Evolutionary conservation across 225 moss, liverwort and hornwort species (phyloP), one percentile per base, ranked within the genome.

Genomic region (Bryum argenteum): DNA sequence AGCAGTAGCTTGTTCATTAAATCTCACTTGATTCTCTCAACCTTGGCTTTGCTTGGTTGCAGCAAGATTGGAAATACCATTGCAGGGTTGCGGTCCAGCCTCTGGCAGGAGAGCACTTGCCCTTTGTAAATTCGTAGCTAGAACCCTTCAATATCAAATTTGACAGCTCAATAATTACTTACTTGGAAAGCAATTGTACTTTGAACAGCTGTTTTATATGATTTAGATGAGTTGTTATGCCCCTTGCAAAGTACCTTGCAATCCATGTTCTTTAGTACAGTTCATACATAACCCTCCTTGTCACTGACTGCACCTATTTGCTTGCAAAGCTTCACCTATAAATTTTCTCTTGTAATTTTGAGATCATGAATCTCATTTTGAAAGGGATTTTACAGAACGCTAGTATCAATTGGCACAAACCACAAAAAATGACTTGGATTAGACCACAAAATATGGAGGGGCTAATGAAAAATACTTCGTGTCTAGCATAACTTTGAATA

Each of bases 81-180:
- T 53, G 65, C 70, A 78, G 65, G 72, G 70, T 76, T 75, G 61
- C 57, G 45, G 20, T 21, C 69, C 33, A 6, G 4, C 33, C 66
- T 70, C 66, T 69, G 47, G 72, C 44, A 58, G 66, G 72, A 6
- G 51, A 55, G 68, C 45, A 62, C 71, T 72, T 68, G 61, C 72
- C 61, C 72, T 47, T 63, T 86, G 86, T 86, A 86, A 75, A 86
- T 83, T 86, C 56, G 16, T 82, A 82, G 76, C 28, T 68, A 72
- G 58, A 52, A 68, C 54, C 33, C 54, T 75, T 64, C 66, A 71
- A 62, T 79, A 71, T 71, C 71, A 67, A 62, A 66, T 47, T 55
- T 60, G 44, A 20, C 64, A 71, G 71, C 59, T 75, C 72, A 82
- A 75, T 78, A 72, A 75, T 71, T 71, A 71, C 68, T 61, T 67